Evolutionary conservation across 352 stramenopile species (phyloP), one percentile per base, ranked within the genome.

Genomic region (Phytophthora foliorum): DNA sequence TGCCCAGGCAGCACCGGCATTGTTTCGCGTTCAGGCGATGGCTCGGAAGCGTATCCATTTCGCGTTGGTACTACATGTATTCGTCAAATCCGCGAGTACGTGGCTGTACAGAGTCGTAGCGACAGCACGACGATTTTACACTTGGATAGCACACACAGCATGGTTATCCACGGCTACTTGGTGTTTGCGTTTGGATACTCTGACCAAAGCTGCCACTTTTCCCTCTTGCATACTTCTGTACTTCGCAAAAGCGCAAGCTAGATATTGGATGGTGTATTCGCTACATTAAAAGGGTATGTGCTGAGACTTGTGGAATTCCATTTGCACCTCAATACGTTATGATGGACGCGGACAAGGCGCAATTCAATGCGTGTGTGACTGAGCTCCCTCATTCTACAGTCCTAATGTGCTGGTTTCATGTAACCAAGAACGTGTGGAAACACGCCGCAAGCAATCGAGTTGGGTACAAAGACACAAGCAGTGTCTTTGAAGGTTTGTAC

Each of bases 111-210:
- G 10, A 60, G 22, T 39, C 38, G 16, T 6, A 9, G 9, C 3
- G 38, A 51, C 10, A 50, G 36, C 17, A 60, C 22, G 4, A 50
- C 53, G 25, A 39, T 59, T 36, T 50, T 60, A 10, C 51, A 34
- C 11, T 16, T 61, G 3, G 25, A 61, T 24, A 42, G 27, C 21
- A 45, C 54, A 2, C 54, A 55, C 44, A 63, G 29, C 22, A 55
- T 55, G 42, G n/a, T n/a, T n/a, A n/a, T n/a, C n/a, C n/a, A n/a
- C n/a, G n/a, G 31, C 45, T 63, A 55, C n/a, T 4, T 38, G 11
- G 44, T 63, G 14, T 63, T 63, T 48, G 44, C 45, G 1, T 63
- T 55, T 38, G 31, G 27, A 36, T 55, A 41, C 25, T 55, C 56
- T 9, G 29, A 63, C 32, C 29, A 31, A 22, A 14, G 27, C 9